Base-by-base conservation (phyloP, 148 eudicot species). In the Spergularia bocconei region DNA sequence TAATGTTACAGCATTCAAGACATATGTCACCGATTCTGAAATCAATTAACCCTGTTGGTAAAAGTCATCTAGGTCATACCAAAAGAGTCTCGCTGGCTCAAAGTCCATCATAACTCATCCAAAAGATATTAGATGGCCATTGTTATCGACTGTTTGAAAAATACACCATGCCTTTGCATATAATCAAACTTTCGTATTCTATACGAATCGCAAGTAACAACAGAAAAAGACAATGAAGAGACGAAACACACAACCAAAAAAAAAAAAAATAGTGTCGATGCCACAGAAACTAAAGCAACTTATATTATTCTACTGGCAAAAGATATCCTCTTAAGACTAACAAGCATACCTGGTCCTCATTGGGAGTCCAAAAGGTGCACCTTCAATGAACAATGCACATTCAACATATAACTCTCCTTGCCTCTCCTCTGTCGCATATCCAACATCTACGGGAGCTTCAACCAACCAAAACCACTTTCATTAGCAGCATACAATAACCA, bases 361-460 rank as follows among this genome's bases (percentile, higher is more conserved):
- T 55, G 98, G 96, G 70, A 92, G 97, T 62, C 98, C 98, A 86
- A 94, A 92, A 7, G 89, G 92, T 51, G 98, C 93, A 21, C 96
- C 97, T 77, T 92, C 97, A 69, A 94, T 86, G 82, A 84, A 86
- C 86, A 94, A 89, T 29, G 95, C 88, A 75, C 97, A 87, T 86
- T 94, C 97, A 68, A 89, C 97, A 82, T 75, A 94, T 25, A 94
- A 71, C 84, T 94, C 98, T 15, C 92, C 88, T 59, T 81, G 82
- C 78, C 89, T 89, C 74, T 90, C 97, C 84, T 91, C 95, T 44
- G 84, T 38, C 1, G 82, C 78, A 65, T 70, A 79, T 69, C 91
- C 91, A 80, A 74, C 89, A 77, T 89, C 89, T 71, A 86, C 93
- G 85, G 80, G 21, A 74, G 50, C 78, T 79, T 75, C 70, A 7